These are phyloP conservation scores for Solioccasus polychromus DNA, from an alignment of 768 basidiomycete species.

Conservation along the genomic window DNA sequence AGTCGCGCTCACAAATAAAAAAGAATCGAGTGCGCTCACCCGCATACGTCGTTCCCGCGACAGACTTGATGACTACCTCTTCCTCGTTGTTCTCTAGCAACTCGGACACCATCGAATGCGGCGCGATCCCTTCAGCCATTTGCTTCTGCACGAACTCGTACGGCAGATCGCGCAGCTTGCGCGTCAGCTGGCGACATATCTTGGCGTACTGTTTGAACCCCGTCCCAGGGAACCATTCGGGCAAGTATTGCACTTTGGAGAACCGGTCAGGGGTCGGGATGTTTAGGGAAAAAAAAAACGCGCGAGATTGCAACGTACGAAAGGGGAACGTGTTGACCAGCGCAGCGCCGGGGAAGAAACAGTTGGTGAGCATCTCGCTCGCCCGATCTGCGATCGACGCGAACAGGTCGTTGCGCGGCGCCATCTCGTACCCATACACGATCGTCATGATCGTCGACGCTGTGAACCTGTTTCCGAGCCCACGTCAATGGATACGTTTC, in stretches of 20 bases:
- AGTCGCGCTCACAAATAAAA: too few relatives aligned
- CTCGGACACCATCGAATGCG: slow-evolving; percentile 20
- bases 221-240: slow-evolving; percentile 31
- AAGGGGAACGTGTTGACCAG: slow-evolving; percentile 32
- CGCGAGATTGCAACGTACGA: slow-evolving; percentile 12
- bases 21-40: slow-evolving; percentile 18
- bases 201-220: slow-evolving; percentile 26
- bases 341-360: slow-evolving; percentile 30
- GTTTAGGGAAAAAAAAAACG: too few relatives aligned
- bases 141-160: slow-evolving; percentile 19
- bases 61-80: slow-evolving; percentile 26
- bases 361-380: slow-evolving; percentile 26
- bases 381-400: slow-evolving; percentile 31
- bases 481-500: too few relatives aligned
- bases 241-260: slow-evolving; percentile 22
- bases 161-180: slow-evolving; percentile 15
- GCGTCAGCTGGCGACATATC: slow-evolving; percentile 15
- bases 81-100: slow-evolving; percentile 26
- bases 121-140: slow-evolving; percentile 16
- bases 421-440: slow-evolving; percentile 36
- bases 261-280: background rate
- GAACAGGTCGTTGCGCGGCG: slow-evolving; percentile 29
- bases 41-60: slow-evolving; percentile 30
- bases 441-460: slow-evolving; percentile 32
- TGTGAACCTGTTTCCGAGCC: too few relatives aligned